Conservation (phyloP, 2,329 filamentous ascomycete genomes). For the Whalleya microplaca region DNA sequence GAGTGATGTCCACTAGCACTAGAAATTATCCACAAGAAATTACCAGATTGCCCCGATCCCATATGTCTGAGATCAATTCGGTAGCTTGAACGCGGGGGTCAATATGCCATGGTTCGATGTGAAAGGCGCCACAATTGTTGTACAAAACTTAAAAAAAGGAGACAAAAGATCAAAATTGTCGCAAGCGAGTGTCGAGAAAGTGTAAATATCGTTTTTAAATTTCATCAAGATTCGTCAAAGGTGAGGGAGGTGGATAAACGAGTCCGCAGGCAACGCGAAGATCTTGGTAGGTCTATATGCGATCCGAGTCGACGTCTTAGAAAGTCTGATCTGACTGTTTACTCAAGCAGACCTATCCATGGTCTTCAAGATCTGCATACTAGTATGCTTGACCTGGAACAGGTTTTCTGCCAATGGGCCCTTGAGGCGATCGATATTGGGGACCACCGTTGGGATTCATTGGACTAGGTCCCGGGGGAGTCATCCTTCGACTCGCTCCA, state of each 20-base stretch:
- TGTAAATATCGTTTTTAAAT: slow-evolving; percentile 32
- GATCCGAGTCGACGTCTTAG: not conserved
- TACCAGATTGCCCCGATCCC: slow-evolving; percentile 30
- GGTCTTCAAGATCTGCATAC: not conserved
- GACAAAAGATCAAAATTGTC: slow-evolving; percentile 22
- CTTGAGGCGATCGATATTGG: slow-evolving; percentile 39
- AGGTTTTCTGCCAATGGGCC: slow-evolving; percentile 57
- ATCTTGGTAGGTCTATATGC: not conserved
- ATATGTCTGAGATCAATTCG: slow-evolving; percentile 12
- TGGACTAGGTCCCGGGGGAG: slow-evolving; percentile 49
- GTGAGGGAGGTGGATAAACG: slow-evolving; percentile 17
- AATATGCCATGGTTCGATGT: slow-evolving; percentile 20
- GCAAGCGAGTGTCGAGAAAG: slow-evolving; percentile 42
- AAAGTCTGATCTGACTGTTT: not conserved
- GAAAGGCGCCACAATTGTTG: slow-evolving; percentile 17
- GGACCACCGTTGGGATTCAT: slow-evolving; percentile 47
- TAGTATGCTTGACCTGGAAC: slow-evolving; percentile 59
- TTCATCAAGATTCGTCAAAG: slow-evolving; percentile 36
- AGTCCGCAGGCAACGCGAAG: slow-evolving; percentile 5
- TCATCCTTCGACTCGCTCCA: slow-evolving; percentile 45
- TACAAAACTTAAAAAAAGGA: slow-evolving; percentile 22
- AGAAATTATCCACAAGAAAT: slow-evolving; percentile 40
- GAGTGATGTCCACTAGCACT: slow-evolving; percentile 19
- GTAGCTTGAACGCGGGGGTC: slow-evolving; percentile 13
- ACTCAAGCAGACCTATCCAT: slow-evolving; percentile 2